Base-by-base conservation (phyloP, 208 protist genomes). In the Trypanosoma melophagium region DNA sequence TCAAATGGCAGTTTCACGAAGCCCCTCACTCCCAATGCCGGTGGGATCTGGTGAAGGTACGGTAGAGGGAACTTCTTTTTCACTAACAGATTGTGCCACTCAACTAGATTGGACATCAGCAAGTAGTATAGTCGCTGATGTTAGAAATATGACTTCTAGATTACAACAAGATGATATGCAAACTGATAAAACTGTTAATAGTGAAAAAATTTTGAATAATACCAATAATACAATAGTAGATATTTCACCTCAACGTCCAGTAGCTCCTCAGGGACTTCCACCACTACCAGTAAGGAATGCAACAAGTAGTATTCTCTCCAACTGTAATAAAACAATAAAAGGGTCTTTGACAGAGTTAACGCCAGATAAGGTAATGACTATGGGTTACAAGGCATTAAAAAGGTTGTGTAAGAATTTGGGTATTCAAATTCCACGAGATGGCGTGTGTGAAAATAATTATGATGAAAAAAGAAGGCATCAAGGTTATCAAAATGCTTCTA, bases 361-460 rank as follows among this genome's bases (percentile, higher is more conserved):
- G 17, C 38, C 57, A n/a, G 28, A 54, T 7, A 42, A 22, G 12
- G 38, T 71, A 45, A 62, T 51, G 56, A 45, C 3, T 14, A 62
- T 71, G 55, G 21, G 38, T 40, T 64, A 62, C 35, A 49, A 62
- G 5, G 22, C 10, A 50, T 57, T 71, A 35, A 45, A 35, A 17
- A 35, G 64, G n/a, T 71, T 56, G 66, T 71, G 66, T 38, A 24
- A 38, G 49, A 56, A 41, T 21, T 57, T 71, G n/a, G 66, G 66
- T 14, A 16, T 71, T 12, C 35, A 40, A 22, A 2, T 70, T 47
- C 17, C 56, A 3, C 28, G 17, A 19, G 54, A 69, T 22, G 41
- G 59, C 17, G 1, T 28, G 35, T 24, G 41, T 24, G 8, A 38
- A 3, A 28, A 12, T 16, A 25, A 56, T 45, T 0, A 21, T 16